Base-by-base conservation (phyloP, 768 basidiomycete species). In the Kwoniella dendrophila region DNA sequence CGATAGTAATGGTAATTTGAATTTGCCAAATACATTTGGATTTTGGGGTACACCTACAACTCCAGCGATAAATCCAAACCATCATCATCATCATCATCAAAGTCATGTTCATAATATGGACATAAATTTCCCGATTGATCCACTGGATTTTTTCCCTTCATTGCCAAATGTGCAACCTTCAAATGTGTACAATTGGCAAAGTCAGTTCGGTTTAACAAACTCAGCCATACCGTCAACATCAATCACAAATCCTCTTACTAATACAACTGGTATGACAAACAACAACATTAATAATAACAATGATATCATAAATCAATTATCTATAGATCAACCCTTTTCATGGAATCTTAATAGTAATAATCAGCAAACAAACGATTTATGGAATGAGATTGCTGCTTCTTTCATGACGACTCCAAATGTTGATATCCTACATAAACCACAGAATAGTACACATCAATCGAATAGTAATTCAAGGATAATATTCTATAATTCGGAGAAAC, bases 131-230 rank as follows among this genome's bases (percentile, higher is more conserved):
- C 16, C 29, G 3, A 51, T 51, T 16, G 49, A 51, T 22, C 29
- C 20, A 3, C 16, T 26, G 10, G 34, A 51, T 16, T 41, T 43
- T 16, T 56, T 47, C 43, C 41, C 26, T 50, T 27, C 48, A 29
- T 10, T 24, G 11, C 4, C 41, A 10, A 51, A 32, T 33, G 24
- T 45, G 22, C 59, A 61, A 38, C 51, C 52, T 18, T 8, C n/a
- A n/a, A n/a, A n/a, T n/a, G n/a, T 52, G 8, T 63, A 54, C 56
- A 56, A 63, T 40, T 63, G 62, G 62, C 54, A 47, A 4, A 45
- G 53, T 12, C 26, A 43, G 8, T 50, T 47, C 12, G 45, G 33
- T 1, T 48, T 38, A 10, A 41, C 44, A 26, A 55, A 48, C 18
- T 63, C 56, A 7, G 62, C 62, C 6, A 52, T 50, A 30, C 30